Evolutionary conservation across 2,329 filamentous ascomycete species (phyloP), one percentile per base, ranked within the genome.

Genomic region (Neofusicoccum cordaticola): DNA sequence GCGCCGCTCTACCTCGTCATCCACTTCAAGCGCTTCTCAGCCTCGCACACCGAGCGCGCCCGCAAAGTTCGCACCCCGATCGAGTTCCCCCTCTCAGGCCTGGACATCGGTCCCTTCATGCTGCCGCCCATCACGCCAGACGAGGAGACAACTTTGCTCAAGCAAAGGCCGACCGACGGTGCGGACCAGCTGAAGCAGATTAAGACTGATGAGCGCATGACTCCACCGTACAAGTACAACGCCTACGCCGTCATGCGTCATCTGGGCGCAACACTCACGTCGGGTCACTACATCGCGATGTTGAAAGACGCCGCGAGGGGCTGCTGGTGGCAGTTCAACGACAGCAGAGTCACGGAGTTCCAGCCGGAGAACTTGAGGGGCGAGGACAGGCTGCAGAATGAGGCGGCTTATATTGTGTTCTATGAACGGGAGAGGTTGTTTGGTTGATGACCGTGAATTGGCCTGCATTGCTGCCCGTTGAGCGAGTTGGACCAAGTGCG

Each of bases 241-340:
- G 89, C 91, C 61, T 97, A 96, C 74, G 94, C 89, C 2, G 90
- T 97, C 6, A 86, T 96, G 62, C 84, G 90, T 67, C 93, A 97
- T 75, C 78, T 86, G 3, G 93, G 93, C 22, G 79, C 80, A 1
- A 87, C 83, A 1, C 81, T 90, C 61, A 85, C 86, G 42, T 86
- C 85, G 58, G 93, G 93, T 0, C 93, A 97, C 77, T 97, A 97
- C 75, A 88, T 89, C 62, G 85, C 88, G 3, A 87, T 90, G 34
- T 79, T 80, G 50, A 80, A 78, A 63, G 81, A 83, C 66, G 74
- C 73, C 47, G 75, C 81, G 37, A 79, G 85, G 34, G 81, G 82
- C 31, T 83, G 81, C 66, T 89, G 87, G 87, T 79, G 85, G 35
- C 81, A 82, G 52, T 89, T 86, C 68, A 87, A 89, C 68, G 87